Base-by-base conservation (phyloP, 2,329 filamentous ascomycete genomes). In the Stagonosporopsis rhizophila region DNA sequence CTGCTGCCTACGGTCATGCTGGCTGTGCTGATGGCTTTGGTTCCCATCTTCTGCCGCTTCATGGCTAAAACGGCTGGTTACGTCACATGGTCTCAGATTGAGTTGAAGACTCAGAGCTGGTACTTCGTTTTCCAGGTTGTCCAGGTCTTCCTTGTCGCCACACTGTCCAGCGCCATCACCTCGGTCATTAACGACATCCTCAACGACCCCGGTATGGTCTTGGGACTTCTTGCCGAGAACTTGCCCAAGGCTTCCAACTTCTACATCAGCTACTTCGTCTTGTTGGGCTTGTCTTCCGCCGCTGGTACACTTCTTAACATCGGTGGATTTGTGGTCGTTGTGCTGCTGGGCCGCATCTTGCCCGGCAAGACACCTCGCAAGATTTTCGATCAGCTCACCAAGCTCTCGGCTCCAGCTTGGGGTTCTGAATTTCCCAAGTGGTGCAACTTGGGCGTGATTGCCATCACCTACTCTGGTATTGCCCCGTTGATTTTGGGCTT, bases 51-150 rank as follows among this genome's bases (percentile, higher is more conserved):
- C 48, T 77, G 71, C 54, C 71, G 73, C 52, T 40, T 75, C 37
- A 64, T 75, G 63, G 75, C 76, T 23, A 76, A 74, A 52, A 35
- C 72, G 40, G 70, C 74, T 19, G 77, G 77, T 12, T 73, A 71
- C 68, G 66, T 67, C 4, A 81, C 80, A 0, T 72, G 71, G 23
- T 75, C 78, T 32, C 77, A 80, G 48, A 76, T 80, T 12, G 80
- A 82, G 45, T 81, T 98, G 15, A 92, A 92, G 59, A 92, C 90
- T 0, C 95, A 99, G 73, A 94, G 93, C 69, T 90, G 87, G 65
- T 99, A 96, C 81, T 99, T 98, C 72, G 86, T 84, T 41, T 96
- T 96, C 81, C 91, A 95, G 75, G 87, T 98, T 38, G 84, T 98
- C n/a, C 93, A 98, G 73, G 91, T 96, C 35, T 98, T 98, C 80